Base-by-base conservation (phyloP, 345 rosid species). In the Populus alba region DNA sequence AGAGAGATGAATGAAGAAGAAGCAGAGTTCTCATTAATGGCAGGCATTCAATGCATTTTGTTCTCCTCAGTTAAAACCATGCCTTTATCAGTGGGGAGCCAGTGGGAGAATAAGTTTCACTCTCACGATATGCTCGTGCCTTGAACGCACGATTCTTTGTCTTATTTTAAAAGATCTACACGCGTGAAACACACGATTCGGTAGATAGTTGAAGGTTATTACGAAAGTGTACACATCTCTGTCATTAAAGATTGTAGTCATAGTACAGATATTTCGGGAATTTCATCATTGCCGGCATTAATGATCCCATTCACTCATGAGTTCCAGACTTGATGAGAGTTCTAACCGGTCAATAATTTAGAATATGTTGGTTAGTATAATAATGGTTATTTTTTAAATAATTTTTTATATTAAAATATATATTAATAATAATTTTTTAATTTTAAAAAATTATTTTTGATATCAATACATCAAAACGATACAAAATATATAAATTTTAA, bases 21-120 rank as follows among this genome's bases (percentile, higher is more conserved):
- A 0, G 23, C 9, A 55, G 25, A n/a, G 25, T 11, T 9, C 25
- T 55, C 81, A 76, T 83, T 80, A 80, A 80, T 80, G 81, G 75
- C 7, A 2, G 55, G 12, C 83, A 80, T 75, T 84, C 74, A 83
- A 74, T 80, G 83, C 37, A 0, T 12, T 80, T 74, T 77, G 83
- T 77, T 69, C 66, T 22, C 51, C 74, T 72, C 35, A 2, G 61
- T 51, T 51, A 51, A 51, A 18, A 51, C 5, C 57, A 22, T 51
- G 57, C 3, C 57, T 51, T 7, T 51, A 6, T 51, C 57, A 51
- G 18, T 51, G 57, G 57, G 2, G 6, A 4, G 6, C 8, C 7
- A 51, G 27, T 7, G 17, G 57, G 57, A 22, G 8, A 7, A 1
- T 51, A 17, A 5, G 6, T 16, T 18, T 7, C 20, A 18, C 8